phyloP scores from a whole-genome alignment of 768 basidiomycete genomes.

The Xerocomellus intermedius region DNA sequence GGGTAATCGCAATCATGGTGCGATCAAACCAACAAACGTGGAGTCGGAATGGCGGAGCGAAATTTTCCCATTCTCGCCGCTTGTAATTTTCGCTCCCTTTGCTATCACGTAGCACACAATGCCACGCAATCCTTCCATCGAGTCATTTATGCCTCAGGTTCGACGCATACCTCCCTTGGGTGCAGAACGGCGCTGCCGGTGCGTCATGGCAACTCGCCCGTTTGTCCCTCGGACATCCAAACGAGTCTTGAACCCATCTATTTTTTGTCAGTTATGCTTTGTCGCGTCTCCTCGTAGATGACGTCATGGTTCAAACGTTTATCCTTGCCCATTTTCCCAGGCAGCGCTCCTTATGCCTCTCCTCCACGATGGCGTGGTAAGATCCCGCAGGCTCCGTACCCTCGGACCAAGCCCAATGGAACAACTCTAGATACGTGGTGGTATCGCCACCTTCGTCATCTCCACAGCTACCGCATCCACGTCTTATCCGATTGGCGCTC shows the following conservation, averaged over 20 bases:
- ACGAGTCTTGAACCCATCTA: too few species aligned
- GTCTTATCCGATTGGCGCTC: background rate
- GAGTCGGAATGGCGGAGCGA: background rate
- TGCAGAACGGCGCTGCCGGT: too few species aligned
- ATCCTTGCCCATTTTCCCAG: background rate
- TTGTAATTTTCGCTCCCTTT: background rate
- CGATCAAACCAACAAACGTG: background rate
- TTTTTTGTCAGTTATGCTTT: background rate
- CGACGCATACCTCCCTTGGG: background rate
- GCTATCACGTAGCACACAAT: background rate
- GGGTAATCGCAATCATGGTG: too few species aligned
- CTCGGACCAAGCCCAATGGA: background rate
- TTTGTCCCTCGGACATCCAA: background rate
- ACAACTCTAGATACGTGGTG: background rate
- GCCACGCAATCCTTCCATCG: too few species aligned
- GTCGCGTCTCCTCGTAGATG: background rate
- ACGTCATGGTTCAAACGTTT: background rate
- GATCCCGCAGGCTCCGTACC: background rate
- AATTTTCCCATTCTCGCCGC: too few species aligned
- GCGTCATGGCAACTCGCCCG: background rate
- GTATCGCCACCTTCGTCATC: background rate
- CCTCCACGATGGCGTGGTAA: background rate
- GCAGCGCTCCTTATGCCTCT: background rate
- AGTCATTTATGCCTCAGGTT: background rate
- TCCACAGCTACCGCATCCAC: background rate